A percentile compares a stretch with the other conserved stretches of the same genome.
These are phyloP conservation scores for Mimosa pudica DNA, from an alignment of 306 rosid species.

Conservation along the genomic window DNA sequence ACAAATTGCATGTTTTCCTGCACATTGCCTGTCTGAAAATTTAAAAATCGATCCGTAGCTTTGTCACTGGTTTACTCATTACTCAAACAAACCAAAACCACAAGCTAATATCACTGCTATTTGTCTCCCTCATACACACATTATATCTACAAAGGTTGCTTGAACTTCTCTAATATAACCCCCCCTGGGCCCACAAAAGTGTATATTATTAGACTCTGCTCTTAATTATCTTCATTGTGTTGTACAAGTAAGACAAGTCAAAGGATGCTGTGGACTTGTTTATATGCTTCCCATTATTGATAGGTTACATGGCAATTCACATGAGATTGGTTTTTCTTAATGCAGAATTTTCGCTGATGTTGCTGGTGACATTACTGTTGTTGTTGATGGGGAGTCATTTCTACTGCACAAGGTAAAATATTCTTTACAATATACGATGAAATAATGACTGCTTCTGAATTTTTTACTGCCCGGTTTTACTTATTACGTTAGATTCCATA, in stretches of 20 bases:
- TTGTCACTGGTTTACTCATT: neutral
- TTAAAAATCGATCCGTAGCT: neutral
- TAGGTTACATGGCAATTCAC: constrained; percentile 9
- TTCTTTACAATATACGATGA: constrained; percentile 4
- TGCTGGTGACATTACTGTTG: constrained; percentile 84
- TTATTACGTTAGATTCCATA: neutral
- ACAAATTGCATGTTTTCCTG: neutral
- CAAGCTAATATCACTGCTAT: neutral
- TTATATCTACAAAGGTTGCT: neutral
- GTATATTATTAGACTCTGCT: constrained; percentile 13
- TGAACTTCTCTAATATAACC: neutral
- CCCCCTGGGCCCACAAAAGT: too few species aligned
- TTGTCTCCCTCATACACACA: neutral
- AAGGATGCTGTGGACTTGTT: neutral
- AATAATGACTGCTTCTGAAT: neutral
- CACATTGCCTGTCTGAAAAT: neutral
- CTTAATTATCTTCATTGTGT: constrained; percentile 13
- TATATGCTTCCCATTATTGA: neutral
- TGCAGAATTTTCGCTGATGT: constrained; percentile 87
- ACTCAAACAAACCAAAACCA: neutral
- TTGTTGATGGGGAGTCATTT: constrained; percentile 79
- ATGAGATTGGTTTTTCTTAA: neutral
- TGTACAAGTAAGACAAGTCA: constrained; percentile 1
- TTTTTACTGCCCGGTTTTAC: neutral
- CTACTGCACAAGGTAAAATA: constrained; percentile 78